Base-by-base conservation (phyloP, 495 filamentous ascomycete genomes). In the Aspergillus ellipticus region DNA sequence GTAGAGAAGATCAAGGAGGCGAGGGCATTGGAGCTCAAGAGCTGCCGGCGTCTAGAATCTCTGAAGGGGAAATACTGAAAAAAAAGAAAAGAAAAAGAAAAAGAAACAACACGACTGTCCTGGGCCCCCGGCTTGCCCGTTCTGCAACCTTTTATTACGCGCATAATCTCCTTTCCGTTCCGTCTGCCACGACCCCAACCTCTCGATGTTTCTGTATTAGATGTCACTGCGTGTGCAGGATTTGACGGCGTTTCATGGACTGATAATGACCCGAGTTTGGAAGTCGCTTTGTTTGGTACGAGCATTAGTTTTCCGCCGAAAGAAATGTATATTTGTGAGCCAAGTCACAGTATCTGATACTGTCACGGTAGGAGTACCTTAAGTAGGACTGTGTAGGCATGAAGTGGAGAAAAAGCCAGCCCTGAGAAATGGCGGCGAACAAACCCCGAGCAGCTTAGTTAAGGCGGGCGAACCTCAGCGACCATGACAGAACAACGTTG, bases 1-100 rank as follows among this genome's bases (percentile, higher is more conserved):
- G 74, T 78, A 31, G 85, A 85, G 51, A 89, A 89, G 79, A 83
- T 96, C 85, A 76, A 81, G 56, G 68, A 74, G 55, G 87, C 87
- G 22, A 72, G 81, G 37, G 73, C 76, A 4, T 79, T 88, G 76
- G 79, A 85, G 54, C 72, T 83, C 71, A 78, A 74, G 68, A 80
- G 70, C 58, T 88, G 85, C 66, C 67, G 65, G 61, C 74, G 72
- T 54, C 62, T 86, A 58, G 73, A 80, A 47, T 62, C 73, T 42
- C 62, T 83, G 60, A 73, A 68, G 49, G 68, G 67, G 48, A 70
- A 55, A 53, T 64, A 65, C 49, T 70, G 47, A 58, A 28, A 28
- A 3, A 28, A 28, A 7, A 28, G 7, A 49, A 58, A 28, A 28
- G 4, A 28, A 28, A 7, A 28, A 28, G 24, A 28, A 28, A 28